Base-by-base conservation (phyloP, 352 stramenopile genomes). In the Phytophthora nicotianae region DNA sequence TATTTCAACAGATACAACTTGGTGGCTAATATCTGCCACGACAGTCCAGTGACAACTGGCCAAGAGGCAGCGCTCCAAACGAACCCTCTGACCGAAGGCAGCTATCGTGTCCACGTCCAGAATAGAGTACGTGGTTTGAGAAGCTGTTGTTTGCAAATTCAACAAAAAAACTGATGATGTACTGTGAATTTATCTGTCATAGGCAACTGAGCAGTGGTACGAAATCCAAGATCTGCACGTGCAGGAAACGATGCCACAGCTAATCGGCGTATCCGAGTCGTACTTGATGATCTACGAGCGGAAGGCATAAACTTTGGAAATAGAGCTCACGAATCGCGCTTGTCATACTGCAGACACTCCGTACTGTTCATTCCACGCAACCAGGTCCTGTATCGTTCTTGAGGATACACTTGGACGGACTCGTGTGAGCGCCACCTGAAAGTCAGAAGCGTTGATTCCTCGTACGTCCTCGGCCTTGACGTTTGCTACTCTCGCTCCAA, bases 181-280 rank as follows among this genome's bases (percentile, higher is more conserved):
- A 40, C 47, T 50, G 29, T 17, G 10, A 55, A n/a, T 46, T 65
- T 35, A 43, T 62, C 23, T 67, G 8, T 48, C 24, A 43, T 75
- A 96, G 79, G 93, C 88, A 21, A 97, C 89, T 4, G 91, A 97
- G 45, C 94, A 99, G 60, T 99, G 96, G 97, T 99, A 99, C 70
- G 97, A 99, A 64, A 98, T 99, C 40, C 96, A 99, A 65, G 97
- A 99, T 65, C 76, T 99, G 19, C 91, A 98, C 54, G 97, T 99
- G 7, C 87, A 97, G 53, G 93, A 99, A 72, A 99, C 95, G 9
- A 98, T 98, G 86, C 95, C 98, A 11, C 96, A 99, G 74, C 86
- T 99, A 37, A 99, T 99, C 68, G 96, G 95, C 14, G 78, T 98
- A n/a, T 98, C 90, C 32, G 96, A 99, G 59, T 92, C 88, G 47